Evolutionary conservation across 2,329 filamentous ascomycete species (phyloP).

Genomic region (Penicillium paneum): DNA sequence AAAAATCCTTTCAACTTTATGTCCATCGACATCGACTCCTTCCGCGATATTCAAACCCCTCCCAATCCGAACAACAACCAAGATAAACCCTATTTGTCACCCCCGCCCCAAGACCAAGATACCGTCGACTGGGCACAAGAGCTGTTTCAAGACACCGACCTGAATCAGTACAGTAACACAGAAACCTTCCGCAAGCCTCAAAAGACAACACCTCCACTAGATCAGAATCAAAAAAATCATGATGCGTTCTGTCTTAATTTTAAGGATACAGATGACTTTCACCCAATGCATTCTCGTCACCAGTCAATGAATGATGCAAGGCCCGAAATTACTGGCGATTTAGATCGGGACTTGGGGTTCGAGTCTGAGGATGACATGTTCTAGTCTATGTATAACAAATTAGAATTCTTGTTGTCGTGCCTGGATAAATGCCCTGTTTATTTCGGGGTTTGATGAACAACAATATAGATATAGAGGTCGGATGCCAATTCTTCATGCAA

Average conservation of each 20-base stretch:
- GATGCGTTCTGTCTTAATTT: conserved; percentile 23
- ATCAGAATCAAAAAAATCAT: conserved; percentile 8
- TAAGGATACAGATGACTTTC: conserved; percentile 10
- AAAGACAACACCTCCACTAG: neutral
- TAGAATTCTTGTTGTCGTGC: neutral
- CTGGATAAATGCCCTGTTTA: neutral
- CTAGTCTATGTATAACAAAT: conserved; percentile 5
- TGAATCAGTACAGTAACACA: conserved; percentile 10
- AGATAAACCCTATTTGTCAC: neutral
- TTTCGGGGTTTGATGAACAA: neutral
- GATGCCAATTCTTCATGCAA: too few relatives aligned
- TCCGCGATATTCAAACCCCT: conserved; percentile 15
- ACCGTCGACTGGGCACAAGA: conserved; percentile 32
- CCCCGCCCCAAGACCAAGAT: conserved; percentile 21
- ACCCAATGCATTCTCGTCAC: neutral
- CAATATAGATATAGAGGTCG: neutral
- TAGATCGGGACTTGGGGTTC: conserved; percentile 39
- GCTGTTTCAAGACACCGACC: conserved; percentile 24
- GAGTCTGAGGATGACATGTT: conserved; percentile 32
- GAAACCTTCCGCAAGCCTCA: conserved; percentile 6
- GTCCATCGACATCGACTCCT: conserved; percentile 26
- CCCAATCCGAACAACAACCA: conserved; percentile 1
- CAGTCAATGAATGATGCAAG: conserved; percentile 13
- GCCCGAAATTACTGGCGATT: conserved; percentile 35
- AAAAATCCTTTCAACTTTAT: conserved; percentile 23